A percentile compares a stretch with the other conserved stretches of the same genome.
These are phyloP conservation scores for Kazachstania taianensis DNA, from an alignment of 805 yeast species.

Conservation along the genomic window DNA sequence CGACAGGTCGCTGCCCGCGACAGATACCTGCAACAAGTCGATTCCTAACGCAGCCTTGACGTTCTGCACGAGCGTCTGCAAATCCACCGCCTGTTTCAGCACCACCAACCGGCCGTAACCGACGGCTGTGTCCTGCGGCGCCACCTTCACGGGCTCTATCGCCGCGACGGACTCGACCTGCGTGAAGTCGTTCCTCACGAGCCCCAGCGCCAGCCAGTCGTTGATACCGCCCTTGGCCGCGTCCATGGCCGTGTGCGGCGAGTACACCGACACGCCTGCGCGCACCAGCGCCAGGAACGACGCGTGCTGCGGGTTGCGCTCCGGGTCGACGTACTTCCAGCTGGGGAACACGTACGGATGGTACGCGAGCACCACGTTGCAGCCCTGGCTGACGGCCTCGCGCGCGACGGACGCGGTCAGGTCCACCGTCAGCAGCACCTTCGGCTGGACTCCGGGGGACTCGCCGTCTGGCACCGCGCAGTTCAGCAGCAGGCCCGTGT, in stretches of 20 bases:
- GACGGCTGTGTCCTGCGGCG: constrained; percentile 27
- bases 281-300: constrained; percentile 65
- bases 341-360: constrained; percentile 93
- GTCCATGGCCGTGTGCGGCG: constrained; percentile 94
- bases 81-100: constrained; percentile 34
- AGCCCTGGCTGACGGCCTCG: constrained; percentile 57
- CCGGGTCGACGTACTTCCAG: constrained; percentile 57
- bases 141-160: constrained; percentile 21
- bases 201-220: constrained; percentile 73
- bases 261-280: constrained; percentile 77
- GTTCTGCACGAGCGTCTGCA: constrained; percentile 37
- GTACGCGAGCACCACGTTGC: constrained; percentile 67
- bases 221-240: constrained; percentile 90
- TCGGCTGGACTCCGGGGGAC: constrained; percentile 12
- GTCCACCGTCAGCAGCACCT: constrained; percentile 66
- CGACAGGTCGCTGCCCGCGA: constrained; percentile 15
- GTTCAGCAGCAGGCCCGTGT: constrained; percentile 84
- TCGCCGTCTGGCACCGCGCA: constrained; percentile 32
- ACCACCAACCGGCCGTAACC: constrained; percentile 76
- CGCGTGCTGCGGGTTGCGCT: constrained; percentile 65
- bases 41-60: constrained; percentile 48
- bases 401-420: constrained; percentile 73
- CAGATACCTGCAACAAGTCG: constrained; percentile 53
- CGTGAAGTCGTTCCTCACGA: constrained; percentile 27
- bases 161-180: constrained; percentile 12